phyloP scores from a whole-genome alignment of 495 filamentous ascomycete genomes.

The Penicillium fimorum region DNA sequence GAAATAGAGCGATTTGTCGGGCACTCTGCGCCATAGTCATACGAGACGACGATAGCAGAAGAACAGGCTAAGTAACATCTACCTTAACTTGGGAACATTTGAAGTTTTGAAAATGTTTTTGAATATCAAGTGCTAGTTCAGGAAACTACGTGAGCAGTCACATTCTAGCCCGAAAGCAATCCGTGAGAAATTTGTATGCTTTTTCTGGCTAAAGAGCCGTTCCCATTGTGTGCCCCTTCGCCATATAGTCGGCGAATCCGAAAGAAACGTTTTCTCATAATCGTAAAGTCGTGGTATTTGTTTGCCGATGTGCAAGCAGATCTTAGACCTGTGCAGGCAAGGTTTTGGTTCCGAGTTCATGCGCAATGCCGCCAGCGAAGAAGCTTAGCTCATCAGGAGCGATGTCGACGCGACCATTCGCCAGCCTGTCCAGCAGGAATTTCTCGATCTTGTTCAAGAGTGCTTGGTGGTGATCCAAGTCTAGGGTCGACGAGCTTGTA shows the following conservation, averaged over 20 bases:
- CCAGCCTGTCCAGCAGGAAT: slow-evolving; percentile 37
- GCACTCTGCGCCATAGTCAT: background rate
- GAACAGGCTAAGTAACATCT: background rate
- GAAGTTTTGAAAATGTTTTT: slow-evolving; percentile 15
- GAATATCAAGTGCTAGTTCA: slow-evolving; percentile 16
- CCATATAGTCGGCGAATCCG: slow-evolving; percentile 11
- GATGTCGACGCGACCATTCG: slow-evolving; percentile 32
- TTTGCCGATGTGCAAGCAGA: background rate
- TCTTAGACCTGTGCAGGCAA: slow-evolving; percentile 13
- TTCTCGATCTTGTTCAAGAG: slow-evolving; percentile 38
- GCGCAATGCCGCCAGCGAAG: slow-evolving; percentile 42
- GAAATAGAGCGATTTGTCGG: background rate
- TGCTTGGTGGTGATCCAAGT: slow-evolving; percentile 10
- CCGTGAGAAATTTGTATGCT: slow-evolving; percentile 16
- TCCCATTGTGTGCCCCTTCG: slow-evolving; percentile 12
- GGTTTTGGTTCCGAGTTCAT: slow-evolving; percentile 39
- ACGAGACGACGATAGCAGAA: background rate
- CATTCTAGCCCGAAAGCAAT: slow-evolving; percentile 5
- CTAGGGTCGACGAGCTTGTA: background rate
- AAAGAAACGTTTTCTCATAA: slow-evolving; percentile 20
- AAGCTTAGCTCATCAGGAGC: slow-evolving; percentile 44
- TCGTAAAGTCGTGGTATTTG: slow-evolving; percentile 20
- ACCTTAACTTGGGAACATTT: background rate
- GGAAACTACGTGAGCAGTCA: slow-evolving; percentile 12
- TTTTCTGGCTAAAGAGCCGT: slow-evolving; percentile 20